Percentiles rank a stretch among this genome's conserved stretches.
Conservation (phyloP, 305 asterid genomes). For the Fraxinus velutina region DNA sequence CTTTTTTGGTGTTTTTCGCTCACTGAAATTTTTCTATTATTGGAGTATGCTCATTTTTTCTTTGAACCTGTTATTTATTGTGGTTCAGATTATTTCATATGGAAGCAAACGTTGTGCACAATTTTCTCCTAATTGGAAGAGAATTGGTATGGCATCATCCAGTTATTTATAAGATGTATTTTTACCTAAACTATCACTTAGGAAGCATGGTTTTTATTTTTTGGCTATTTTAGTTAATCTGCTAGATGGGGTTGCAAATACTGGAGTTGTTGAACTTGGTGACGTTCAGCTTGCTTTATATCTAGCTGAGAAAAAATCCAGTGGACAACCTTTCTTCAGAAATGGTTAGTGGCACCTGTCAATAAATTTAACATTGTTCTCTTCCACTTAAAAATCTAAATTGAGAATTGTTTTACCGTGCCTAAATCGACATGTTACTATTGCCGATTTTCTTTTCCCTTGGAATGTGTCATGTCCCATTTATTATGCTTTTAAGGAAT, state of each 20-base stretch:
- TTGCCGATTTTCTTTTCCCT: not conserved
- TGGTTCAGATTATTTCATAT: slow-evolving; percentile 60
- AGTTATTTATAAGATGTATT: slow-evolving; percentile 8
- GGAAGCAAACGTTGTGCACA: slow-evolving; percentile 70
- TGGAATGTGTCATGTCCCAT: not conserved
- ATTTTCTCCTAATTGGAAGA: slow-evolving; percentile 71
- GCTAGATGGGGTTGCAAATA: slow-evolving; percentile 77
- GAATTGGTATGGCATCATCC: slow-evolving; percentile 52
- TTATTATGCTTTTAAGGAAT: not conserved
- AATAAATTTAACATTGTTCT: slow-evolving; percentile 6
- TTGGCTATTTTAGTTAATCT: slow-evolving; percentile 43
- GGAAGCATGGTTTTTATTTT: slow-evolving; percentile 10
- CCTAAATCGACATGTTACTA: not conserved
- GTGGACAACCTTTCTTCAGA: slow-evolving; percentile 74
- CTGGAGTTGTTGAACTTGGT: slow-evolving; percentile 79
- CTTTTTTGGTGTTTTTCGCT: slow-evolving; percentile 7
- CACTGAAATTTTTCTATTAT: not conserved
- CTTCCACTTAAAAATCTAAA: not conserved
- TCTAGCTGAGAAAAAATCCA: slow-evolving; percentile 81
- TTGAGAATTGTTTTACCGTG: slow-evolving; percentile 5
- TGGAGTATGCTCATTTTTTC: slow-evolving; percentile 9
- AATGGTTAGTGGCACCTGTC: slow-evolving; percentile 50
- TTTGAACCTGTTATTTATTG: slow-evolving; percentile 20
- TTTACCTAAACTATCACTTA: slow-evolving; percentile 16
- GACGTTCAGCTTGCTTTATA: slow-evolving; percentile 64